These are phyloP conservation scores for Hydrangea macrophylla DNA, from an alignment of 148 eudicot genomes.

Conservation along the genomic window DNA sequence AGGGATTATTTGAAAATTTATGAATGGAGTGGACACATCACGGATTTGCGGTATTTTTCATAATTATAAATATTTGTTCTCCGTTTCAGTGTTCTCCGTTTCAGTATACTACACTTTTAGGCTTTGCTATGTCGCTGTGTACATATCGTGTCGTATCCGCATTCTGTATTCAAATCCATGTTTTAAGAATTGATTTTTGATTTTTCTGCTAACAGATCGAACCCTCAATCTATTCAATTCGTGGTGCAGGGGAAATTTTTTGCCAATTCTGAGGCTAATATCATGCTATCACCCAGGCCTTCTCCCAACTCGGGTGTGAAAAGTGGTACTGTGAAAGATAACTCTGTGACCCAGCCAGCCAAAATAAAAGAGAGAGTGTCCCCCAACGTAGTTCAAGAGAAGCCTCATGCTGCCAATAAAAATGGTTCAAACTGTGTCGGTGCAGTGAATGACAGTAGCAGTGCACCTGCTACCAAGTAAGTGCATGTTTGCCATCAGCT, in stretches of 20 bases:
- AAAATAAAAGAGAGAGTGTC: constrained; percentile 28
- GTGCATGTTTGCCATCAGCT: no score
- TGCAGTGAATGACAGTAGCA: constrained; percentile 24
- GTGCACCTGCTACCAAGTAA: constrained; percentile 46
- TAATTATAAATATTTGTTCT: no score
- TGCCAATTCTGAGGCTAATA: constrained; percentile 24
- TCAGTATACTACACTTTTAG: no score
- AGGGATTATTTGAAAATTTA: no score
- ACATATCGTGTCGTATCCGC: no score
- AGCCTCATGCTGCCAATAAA: constrained; percentile 25
- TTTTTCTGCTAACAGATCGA: constrained; percentile 18
- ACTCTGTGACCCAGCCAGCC: constrained; percentile 17
- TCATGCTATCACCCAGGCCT: constrained; percentile 27
- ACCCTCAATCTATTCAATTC: constrained; percentile 8
- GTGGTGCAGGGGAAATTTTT: constrained; percentile 26
- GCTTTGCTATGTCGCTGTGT: no score
- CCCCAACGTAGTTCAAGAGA: constrained; percentile 29
- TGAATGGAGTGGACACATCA: no score
- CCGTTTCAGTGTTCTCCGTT: no score
- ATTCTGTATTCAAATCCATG: no score
- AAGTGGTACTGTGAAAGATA: constrained; percentile 21
- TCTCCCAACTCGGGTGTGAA: constrained; percentile 28
- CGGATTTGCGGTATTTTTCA: no score
- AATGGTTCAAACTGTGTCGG: constrained; percentile 12
- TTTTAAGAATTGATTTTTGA: not conserved